Percentiles rank a stretch among this genome's conserved stretches.
These are phyloP conservation scores for Metschnikowia lochheadii DNA, from an alignment of 805 yeast genomes.

Conservation along the genomic window DNA sequence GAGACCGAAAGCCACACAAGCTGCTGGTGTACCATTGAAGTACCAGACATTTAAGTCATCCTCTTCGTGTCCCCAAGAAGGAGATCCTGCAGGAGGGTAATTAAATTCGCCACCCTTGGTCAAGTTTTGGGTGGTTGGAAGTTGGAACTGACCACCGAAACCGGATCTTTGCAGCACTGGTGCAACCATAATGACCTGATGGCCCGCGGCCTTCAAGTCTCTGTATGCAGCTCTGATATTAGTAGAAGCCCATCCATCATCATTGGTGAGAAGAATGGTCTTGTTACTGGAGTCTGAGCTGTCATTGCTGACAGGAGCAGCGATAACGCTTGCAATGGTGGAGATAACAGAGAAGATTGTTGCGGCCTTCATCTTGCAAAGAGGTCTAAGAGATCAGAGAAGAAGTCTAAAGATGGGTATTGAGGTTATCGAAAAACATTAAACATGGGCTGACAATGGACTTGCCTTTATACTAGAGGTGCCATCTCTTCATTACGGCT, in stretches of 20 bases:
- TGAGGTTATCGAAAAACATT: neutral
- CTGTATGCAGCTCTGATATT: conserved; percentile 54
- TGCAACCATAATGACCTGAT: conserved; percentile 19
- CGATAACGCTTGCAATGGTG: conserved; percentile 19
- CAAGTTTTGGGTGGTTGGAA: conserved; percentile 38
- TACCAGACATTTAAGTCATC: conserved; percentile 30
- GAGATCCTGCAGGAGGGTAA: conserved; percentile 45
- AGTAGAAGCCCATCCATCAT: conserved; percentile 55
- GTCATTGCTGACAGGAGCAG: conserved; percentile 21
- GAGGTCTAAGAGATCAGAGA: neutral
- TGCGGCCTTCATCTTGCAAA: neutral
- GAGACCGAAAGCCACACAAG: conserved; percentile 26
- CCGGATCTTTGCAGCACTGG: conserved; percentile 21
- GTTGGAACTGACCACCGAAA: conserved; percentile 41
- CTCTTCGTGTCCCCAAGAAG: conserved; percentile 53
- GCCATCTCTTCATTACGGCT: neutral
- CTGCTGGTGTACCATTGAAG: conserved; percentile 27
- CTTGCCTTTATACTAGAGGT: neutral
- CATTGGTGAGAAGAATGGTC: conserved; percentile 50
- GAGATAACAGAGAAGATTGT: conserved; percentile 1
- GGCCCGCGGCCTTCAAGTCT: conserved; percentile 26
- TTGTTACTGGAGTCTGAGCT: conserved; percentile 22
- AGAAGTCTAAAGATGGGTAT: neutral
- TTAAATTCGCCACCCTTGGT: conserved; percentile 45
- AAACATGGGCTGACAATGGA: too few relatives aligned